Percentiles rank a stretch among this genome's conserved stretches.
Conservation (phyloP, 108 stramenopile species). For the Cylindrotheca closterium region DNA sequence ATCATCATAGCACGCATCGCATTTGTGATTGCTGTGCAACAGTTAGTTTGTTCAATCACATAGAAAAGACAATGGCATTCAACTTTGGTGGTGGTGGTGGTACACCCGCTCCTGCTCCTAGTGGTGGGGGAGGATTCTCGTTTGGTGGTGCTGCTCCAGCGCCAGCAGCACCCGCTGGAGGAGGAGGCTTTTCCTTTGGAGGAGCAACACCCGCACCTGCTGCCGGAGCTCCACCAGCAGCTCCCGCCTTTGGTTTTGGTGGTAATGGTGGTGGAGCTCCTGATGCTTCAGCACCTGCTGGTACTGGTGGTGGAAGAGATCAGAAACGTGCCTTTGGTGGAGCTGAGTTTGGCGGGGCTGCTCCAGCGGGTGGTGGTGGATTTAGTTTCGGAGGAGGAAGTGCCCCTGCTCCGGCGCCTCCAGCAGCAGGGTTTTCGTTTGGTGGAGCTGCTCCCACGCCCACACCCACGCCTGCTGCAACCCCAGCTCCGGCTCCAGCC, state of each 20-base stretch:
- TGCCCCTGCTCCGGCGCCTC: constrained; percentile 1
- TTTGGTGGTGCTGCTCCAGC: constrained; percentile 25
- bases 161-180: constrained; percentile 10
- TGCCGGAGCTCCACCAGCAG: constrained; percentile 10
- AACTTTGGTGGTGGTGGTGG: constrained; percentile 14
- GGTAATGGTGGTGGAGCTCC: constrained; percentile 5
- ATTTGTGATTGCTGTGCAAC: no score
- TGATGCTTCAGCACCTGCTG: constrained; percentile 16
- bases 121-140: constrained; percentile 1
- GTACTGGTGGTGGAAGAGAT: constrained; percentile 4
- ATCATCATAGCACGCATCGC: no score
- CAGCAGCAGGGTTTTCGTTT: constrained; percentile 7
- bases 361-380: constrained; percentile 14
- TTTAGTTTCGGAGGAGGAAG: constrained; percentile 25
- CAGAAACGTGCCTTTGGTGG: no score
- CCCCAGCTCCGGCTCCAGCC: constrained; percentile 8
- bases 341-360: no score
- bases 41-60: no score
- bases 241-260: constrained; percentile 30
- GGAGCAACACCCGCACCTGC: constrained; percentile 25
- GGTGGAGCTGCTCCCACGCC: constrained; percentile 17
- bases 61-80: constrained; percentile 6
- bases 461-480: constrained; percentile 19
- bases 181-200: neutral
- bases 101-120: constrained; percentile 10